Evolutionary conservation across 768 basidiomycete genomes (phyloP).

Genomic region (Phanerochaete sordida): DNA sequence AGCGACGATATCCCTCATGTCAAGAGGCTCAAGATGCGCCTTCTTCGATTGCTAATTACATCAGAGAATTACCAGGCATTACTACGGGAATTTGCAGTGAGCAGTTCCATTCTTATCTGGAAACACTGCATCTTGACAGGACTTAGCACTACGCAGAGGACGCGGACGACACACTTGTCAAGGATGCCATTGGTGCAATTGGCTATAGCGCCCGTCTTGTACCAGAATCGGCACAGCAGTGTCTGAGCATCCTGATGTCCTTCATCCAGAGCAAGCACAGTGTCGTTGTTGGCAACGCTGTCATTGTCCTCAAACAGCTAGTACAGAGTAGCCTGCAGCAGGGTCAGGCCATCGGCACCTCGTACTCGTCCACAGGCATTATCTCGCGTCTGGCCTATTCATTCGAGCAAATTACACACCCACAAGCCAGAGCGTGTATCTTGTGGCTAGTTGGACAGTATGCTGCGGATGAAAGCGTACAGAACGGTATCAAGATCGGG

Average conservation of each 20-base stretch:
- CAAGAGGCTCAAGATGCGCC: constrained; percentile 72
- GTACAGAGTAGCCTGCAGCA: constrained; percentile 62
- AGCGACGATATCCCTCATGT: constrained; percentile 61
- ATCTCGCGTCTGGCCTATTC: constrained; percentile 76
- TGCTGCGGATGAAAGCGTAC: constrained; percentile 41
- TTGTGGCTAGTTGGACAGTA: constrained; percentile 94
- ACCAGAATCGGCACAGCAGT: constrained; percentile 67
- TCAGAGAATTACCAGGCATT: constrained; percentile 66
- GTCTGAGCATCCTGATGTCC: constrained; percentile 68
- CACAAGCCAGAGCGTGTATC: constrained; percentile 81
- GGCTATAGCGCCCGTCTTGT: constrained; percentile 70
- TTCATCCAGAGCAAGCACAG: constrained; percentile 81
- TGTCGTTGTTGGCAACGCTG: constrained; percentile 70
- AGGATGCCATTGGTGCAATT: constrained; percentile 72
- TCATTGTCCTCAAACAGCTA: constrained; percentile 81
- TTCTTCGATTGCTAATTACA: constrained; percentile 65
- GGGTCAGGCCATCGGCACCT: constrained; percentile 21
- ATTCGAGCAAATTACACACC: constrained; percentile 76
- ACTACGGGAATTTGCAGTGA: constrained; percentile 81
- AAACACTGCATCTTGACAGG: constrained; percentile 14
- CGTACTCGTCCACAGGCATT: constrained; percentile 51
- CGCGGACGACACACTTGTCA: constrained; percentile 64
- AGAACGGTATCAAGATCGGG: constrained; percentile 16
- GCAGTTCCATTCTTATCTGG: too few species aligned
- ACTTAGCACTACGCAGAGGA: constrained; percentile 80